A percentile compares a stretch with the other conserved stretches of the same genome.
These are phyloP conservation scores for Wickerhamomyces silvicola DNA, from an alignment of 805 yeast species.

Conservation along the genomic window DNA sequence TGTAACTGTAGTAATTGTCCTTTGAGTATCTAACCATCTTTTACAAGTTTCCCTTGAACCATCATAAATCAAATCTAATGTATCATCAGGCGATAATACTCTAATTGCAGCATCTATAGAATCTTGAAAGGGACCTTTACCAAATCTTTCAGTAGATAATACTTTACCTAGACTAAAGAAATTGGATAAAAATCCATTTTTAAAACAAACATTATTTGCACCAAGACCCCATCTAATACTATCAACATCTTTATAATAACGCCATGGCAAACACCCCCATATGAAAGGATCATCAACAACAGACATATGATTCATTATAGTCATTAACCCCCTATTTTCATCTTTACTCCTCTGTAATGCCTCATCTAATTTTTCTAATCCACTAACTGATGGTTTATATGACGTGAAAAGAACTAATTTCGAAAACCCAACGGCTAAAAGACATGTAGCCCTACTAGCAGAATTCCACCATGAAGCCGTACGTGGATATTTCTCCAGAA, in stretches of 20 bases:
- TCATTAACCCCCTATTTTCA: conserved; percentile 71
- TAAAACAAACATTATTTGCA: conserved; percentile 86
- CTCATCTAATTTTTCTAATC: conserved; percentile 55
- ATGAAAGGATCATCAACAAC: conserved; percentile 86
- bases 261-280: conserved; percentile 81
- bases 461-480: conserved; percentile 53
- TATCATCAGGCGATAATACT: conserved; percentile 72
- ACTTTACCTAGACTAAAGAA: conserved; percentile 88
- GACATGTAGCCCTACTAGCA: conserved; percentile 63
- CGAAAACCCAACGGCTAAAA: conserved; percentile 56
- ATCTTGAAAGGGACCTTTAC: conserved; percentile 89
- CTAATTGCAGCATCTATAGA: conserved; percentile 82
- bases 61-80: conserved; percentile 35
- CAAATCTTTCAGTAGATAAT: conserved; percentile 81
- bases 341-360: conserved; percentile 56
- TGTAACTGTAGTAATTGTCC: conserved; percentile 4
- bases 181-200: conserved; percentile 37
- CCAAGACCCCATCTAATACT: conserved; percentile 91
- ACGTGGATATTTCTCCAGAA: conserved; percentile 59
- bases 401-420: conserved; percentile 53
- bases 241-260: conserved; percentile 53
- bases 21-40: conserved; percentile 12
- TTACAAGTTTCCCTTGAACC: conserved; percentile 11
- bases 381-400: conserved; percentile 58
- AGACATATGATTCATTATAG: conserved; percentile 91